Evolutionary conservation across 1,139 yeast genomes (phyloP), one percentile per base, ranked within the genome.

Genomic region (Meyerozyma elateridarum): DNA sequence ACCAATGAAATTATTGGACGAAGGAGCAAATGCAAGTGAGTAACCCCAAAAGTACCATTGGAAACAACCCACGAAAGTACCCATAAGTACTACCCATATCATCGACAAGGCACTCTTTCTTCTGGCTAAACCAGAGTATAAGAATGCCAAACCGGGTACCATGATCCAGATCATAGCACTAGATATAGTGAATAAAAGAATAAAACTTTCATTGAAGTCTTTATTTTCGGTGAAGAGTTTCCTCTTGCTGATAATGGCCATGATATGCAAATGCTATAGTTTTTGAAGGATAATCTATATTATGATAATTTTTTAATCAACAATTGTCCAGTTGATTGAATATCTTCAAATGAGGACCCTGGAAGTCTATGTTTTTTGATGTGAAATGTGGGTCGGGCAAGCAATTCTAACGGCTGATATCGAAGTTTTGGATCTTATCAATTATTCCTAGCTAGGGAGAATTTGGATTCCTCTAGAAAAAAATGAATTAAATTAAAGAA

Each of bases 41-140:
- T 85, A 91, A 15, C 97, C 97, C 97, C 97, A 91, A 52, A 91
- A 87, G 58, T 88, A 91, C 97, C 97, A 91, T 55, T 87, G 96
- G 52, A 87, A 76, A 34, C 78, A 68, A 2, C 87, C 89, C n/a
- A 89, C 79, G 44, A 82, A 71, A 11, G 85, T 78, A 5, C 89
- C 75, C 74, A 83, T 75, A 33, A 87, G 56, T 9, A 78, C 78
- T 12, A 81, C 78, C 87, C 95, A 88, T 33, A 91, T 80, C 76
- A 88, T 75, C 15, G 94, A 83, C 33, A 89, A 66, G 0, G 97
- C 96, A 18, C 89, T 79, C 58, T 89, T 89, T 51, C 97, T 70
- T 51, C 97, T 70, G 15, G 96, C 93, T 42, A 91, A 69, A 9
- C 98, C 98, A 6, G 95, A 83, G 58, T 91, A 91, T 30, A 91